Base-by-base conservation (phyloP, 1,284 basidiomycete species). In the Puccinia hordei region DNA sequence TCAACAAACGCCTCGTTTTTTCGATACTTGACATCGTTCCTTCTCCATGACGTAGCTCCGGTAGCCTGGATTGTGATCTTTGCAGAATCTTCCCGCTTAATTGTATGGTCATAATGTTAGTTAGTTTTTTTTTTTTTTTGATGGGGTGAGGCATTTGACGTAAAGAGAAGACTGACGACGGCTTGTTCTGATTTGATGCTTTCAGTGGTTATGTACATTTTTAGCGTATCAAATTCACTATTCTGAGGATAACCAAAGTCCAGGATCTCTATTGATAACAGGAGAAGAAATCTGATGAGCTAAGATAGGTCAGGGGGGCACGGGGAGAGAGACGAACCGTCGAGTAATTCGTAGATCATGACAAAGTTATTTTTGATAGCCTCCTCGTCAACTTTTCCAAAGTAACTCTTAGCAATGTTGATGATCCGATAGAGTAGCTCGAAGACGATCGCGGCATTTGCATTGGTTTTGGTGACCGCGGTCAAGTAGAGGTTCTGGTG, bases 181-280 rank as follows among this genome's bases (percentile, higher is more conserved):
- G 83, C 91, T 88, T 85, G 91, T 87, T 85, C 89, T 1, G 93
- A 94, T 83, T 97, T 92, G 77, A 99, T 91, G 82, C 94, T 94
- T 87, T 99, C 96, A 0, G 95, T 98, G 22, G 96, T 98, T 82
- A 99, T 98, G 86, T 98, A 98, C 84, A 93, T 92, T 87, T 99
- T 99, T 65, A 99, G 88, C 5, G 96, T 97, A 86, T 98, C 95
- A 66, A 93, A 94, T 86, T 99, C 96, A 82, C 94, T 96, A 86
- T 98, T 99, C 86, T 99, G 97, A n/a, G 96, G 96, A 87, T 96
- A 99, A 57, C 97, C 96, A 87, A 98, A 99, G 87, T 99, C 96
- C 85, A 94, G 91, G 85, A 98, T 97, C 87, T 99, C 95, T 97
- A 85, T 0, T 33, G 13, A 33, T 22, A 59, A 3, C 27, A 35